Conservation (phyloP, 495 filamentous ascomycete species). For the Trichocladium antarcticum region DNA sequence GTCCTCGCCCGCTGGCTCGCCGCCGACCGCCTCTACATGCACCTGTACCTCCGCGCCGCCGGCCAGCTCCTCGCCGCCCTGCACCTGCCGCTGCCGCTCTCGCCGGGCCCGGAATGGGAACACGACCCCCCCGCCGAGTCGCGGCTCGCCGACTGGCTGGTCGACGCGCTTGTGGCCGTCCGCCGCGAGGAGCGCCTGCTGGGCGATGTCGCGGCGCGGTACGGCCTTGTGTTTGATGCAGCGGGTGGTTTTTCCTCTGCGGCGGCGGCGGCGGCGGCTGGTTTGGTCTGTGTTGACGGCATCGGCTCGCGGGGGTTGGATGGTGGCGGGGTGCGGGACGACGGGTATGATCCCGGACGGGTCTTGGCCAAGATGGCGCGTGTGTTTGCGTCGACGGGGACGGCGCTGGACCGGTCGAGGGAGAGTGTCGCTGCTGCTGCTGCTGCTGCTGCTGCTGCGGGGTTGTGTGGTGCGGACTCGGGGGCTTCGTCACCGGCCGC, state of each 20-base stretch:
- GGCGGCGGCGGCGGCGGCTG: background rate
- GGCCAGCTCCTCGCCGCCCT: constrained; percentile 55
- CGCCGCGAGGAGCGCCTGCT: constrained; percentile 59
- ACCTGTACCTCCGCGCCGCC: constrained; percentile 56
- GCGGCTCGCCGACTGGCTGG: constrained; percentile 47
- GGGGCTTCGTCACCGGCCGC: background rate
- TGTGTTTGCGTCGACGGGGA: too few species aligned
- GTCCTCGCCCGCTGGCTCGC: constrained; percentile 58
- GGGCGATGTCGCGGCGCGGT: constrained; percentile 50
- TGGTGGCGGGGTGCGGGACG: too few species aligned
- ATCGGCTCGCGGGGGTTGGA: too few species aligned
- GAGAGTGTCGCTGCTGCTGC: too few species aligned
- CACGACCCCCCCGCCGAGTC: constrained; percentile 36
- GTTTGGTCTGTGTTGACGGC: constrained; percentile 4
- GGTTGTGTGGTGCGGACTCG: too few species aligned
- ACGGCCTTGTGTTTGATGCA: constrained; percentile 44
- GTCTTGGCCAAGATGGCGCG: too few species aligned
- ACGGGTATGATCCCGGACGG: too few species aligned
- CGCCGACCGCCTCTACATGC: constrained; percentile 66
- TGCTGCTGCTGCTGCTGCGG: constrained; percentile 17
- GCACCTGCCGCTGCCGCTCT: constrained; percentile 40
- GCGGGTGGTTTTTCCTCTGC: constrained; percentile 10
- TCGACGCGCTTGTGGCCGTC: constrained; percentile 53
- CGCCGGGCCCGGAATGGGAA: constrained; percentile 18
- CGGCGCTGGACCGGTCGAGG: too few species aligned